Evolutionary conservation across 2,329 filamentous ascomycete genomes (phyloP).

Genomic region (Talaromyces sp.): DNA sequence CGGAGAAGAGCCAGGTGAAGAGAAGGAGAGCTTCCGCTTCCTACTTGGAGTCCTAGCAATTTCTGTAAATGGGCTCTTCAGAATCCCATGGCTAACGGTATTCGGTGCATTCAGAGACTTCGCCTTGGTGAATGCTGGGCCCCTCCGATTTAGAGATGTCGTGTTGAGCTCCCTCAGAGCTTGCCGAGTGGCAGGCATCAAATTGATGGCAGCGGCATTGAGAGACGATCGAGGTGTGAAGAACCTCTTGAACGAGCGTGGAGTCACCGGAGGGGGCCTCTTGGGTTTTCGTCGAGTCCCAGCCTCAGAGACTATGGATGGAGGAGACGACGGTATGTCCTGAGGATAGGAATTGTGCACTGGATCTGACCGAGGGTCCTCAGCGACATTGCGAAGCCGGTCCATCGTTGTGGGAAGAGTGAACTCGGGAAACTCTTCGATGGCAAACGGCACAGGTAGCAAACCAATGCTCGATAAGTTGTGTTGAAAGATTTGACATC

Average conservation of each 20-base stretch:
- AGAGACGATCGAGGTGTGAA: slow-evolving; percentile 46
- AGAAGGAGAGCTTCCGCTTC: slow-evolving; percentile 44
- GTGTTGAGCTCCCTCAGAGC: slow-evolving; percentile 41
- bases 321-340: slow-evolving; percentile 39
- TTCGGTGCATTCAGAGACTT: slow-evolving; percentile 22
- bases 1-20: slow-evolving; percentile 42
- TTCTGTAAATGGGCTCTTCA: slow-evolving; percentile 27
- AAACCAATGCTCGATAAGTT: background rate
- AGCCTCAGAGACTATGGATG: slow-evolving; percentile 36
- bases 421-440: background rate
- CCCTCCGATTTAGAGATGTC: slow-evolving; percentile 39
- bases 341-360: slow-evolving; percentile 21
- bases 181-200: slow-evolving; percentile 40
- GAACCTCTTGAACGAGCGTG: slow-evolving; percentile 48
- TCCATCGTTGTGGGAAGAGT: slow-evolving; percentile 7
- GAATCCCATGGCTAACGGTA: slow-evolving; percentile 17
- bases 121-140: slow-evolving; percentile 38
- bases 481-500: background rate
- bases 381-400: slow-evolving; percentile 4
- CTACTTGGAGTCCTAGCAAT: slow-evolving; percentile 37
- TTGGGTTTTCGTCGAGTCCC: slow-evolving; percentile 34
- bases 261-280: slow-evolving; percentile 46
- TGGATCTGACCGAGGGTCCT: slow-evolving; percentile 12
- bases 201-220: slow-evolving; percentile 27
- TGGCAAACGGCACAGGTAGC: background rate